phyloP scores from a whole-genome alignment of 2,329 filamentous ascomycete genomes.

The Cladosporium colombiae region DNA sequence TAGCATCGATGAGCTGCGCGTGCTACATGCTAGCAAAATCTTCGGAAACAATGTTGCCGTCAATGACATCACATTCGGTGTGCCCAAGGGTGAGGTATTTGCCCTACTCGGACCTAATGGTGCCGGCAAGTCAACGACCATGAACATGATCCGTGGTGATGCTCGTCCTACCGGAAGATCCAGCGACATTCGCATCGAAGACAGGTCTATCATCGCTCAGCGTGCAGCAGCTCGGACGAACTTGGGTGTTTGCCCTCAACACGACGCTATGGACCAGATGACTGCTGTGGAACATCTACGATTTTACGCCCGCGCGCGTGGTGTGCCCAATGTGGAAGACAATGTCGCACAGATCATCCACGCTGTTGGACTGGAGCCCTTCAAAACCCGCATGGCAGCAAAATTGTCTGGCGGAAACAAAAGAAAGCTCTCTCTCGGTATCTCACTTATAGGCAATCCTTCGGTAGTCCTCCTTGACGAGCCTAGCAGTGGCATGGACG shows the following conservation, averaged over 20 bases:
- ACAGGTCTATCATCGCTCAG: constrained; percentile 70
- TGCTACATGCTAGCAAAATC: constrained; percentile 75
- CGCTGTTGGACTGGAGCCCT: constrained; percentile 75
- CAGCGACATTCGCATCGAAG: constrained; percentile 81
- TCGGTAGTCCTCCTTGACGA: constrained; percentile 86
- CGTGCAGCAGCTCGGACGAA: constrained; percentile 72
- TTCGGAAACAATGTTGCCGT: constrained; percentile 78
- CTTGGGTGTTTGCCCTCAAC: constrained; percentile 85
- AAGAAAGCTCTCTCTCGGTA: constrained; percentile 84
- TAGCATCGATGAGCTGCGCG: constrained; percentile 69
- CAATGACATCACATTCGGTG: constrained; percentile 83
- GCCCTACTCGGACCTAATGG: constrained; percentile 88
- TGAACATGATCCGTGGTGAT: constrained; percentile 87
- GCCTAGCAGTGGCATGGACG: constrained; percentile 84
- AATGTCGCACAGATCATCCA: constrained; percentile 78
- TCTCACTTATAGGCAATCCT: constrained; percentile 90
- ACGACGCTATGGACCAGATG: constrained; percentile 81
- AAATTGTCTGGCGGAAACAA: constrained; percentile 89
- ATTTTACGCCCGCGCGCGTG: constrained; percentile 85
- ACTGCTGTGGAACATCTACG: constrained; percentile 81
- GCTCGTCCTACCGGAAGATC: constrained; percentile 68
- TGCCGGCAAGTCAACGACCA: constrained; percentile 87
- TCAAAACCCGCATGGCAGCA: constrained; percentile 71
- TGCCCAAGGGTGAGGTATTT: constrained; percentile 79
- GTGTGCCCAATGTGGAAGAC: constrained; percentile 71